phyloP scores from a whole-genome alignment of 1,284 basidiomycete genomes.

The Neotropicomus parvogracilis region DNA sequence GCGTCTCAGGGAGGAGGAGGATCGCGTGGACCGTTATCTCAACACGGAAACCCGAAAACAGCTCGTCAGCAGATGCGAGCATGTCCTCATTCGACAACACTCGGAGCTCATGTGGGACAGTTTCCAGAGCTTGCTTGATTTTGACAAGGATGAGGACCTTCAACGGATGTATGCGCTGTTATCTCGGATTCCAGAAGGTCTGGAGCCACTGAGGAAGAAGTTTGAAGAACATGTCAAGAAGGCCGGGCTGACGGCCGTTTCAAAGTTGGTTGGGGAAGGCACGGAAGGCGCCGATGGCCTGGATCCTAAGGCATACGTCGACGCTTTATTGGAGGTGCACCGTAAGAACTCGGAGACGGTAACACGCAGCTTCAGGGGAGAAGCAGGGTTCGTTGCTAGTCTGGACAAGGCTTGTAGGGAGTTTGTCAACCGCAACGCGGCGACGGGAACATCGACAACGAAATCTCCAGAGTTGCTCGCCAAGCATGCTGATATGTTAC shows the following conservation, averaged over 20 bases:
- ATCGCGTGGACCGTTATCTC: slow-evolving; percentile 92
- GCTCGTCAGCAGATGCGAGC: slow-evolving; percentile 89
- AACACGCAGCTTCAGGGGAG: slow-evolving; percentile 85
- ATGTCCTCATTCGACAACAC: slow-evolving; percentile 89
- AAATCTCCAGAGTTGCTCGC: slow-evolving; percentile 95
- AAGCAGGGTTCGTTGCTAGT: slow-evolving; percentile 93
- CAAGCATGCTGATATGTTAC: slow-evolving; percentile 87
- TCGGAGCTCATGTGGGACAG: slow-evolving; percentile 88
- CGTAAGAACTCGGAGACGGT: slow-evolving; percentile 91
- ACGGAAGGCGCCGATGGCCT: slow-evolving; percentile 61
- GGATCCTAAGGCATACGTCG: slow-evolving; percentile 91
- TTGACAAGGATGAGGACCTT: slow-evolving; percentile 90
- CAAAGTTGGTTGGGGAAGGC: slow-evolving; percentile 75
- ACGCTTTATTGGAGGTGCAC: slow-evolving; percentile 89
- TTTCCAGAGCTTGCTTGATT: slow-evolving; percentile 91
- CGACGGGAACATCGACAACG: slow-evolving; percentile 78
- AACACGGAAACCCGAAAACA: slow-evolving; percentile 85
- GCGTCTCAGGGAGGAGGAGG: slow-evolving; percentile 90
- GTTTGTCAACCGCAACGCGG: slow-evolving; percentile 94
- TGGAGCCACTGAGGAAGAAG: slow-evolving; percentile 88
- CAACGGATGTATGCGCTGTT: slow-evolving; percentile 94
- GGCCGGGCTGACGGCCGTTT: slow-evolving; percentile 80
- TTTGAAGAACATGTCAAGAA: slow-evolving; percentile 96
- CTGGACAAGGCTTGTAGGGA: slow-evolving; percentile 96
- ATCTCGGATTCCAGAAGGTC: slow-evolving; percentile 83